Base-by-base conservation (phyloP, 2,329 filamentous ascomycete species). In the Claviceps quebecensis region DNA sequence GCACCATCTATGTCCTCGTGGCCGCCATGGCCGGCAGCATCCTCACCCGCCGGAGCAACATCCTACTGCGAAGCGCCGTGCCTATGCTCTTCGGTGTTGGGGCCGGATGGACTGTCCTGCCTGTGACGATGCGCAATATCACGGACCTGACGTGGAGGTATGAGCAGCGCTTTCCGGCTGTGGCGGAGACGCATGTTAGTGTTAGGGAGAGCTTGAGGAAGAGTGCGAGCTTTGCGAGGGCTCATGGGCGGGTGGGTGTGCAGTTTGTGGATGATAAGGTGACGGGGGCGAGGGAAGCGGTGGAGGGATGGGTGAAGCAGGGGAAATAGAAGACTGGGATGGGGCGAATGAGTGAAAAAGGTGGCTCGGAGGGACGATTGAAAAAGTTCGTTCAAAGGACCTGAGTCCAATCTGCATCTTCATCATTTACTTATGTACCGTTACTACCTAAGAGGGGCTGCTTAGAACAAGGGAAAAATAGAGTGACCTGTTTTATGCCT, bases 1-100 rank as follows among this genome's bases (percentile, higher is more conserved):
- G 91, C 26, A 76, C 82, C 54, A 81, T 97, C 59, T 97, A 97
- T 71, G 89, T 97, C 46, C 78, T 96, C 34, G 90, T 98, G 47
- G 84, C 90, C 43, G 83, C 87, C 61, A 96, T 98, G 90, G 87
- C 93, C 38, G 93, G 91, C 59, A 89, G 82, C 68, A 97, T 98
- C 65, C 74, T 96, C 51, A 81, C 87, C 51, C 82, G 91, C 56
- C 94, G 95, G 74, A 83, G 91, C 60, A 90, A 86, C 67, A 77
- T 97, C 56, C 67, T 95, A 56, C 72, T 98, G 50, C 83, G 93
- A 58, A 82, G 84, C 50, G 74, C 83, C 2, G 77, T 86, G 2
- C 93, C 93, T 11, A 69, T 91, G 48, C 82, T 83, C 19, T 80
- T 96, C 44, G 93, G 90, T 58, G 72, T 95, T 56, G 82, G 82